phyloP scores from a whole-genome alignment of 2,329 filamentous ascomycete genomes.

The Pleoardoris graminearum region DNA sequence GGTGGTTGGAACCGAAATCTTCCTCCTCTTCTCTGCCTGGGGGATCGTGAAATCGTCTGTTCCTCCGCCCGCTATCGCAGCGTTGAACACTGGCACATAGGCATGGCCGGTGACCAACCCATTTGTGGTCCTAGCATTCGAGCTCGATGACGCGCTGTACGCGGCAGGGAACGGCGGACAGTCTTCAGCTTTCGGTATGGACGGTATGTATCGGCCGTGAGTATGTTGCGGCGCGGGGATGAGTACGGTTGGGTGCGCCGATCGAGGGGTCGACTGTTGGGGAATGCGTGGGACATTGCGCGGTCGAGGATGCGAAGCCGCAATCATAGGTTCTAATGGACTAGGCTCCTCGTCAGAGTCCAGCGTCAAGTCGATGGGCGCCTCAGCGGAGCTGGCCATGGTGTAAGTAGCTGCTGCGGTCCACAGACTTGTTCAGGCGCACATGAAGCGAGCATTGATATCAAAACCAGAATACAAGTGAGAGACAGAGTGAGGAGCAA shows the following conservation, averaged over 20 bases:
- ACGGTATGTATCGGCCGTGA: not conserved
- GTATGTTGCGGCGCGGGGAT: not conserved
- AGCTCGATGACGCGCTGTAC: not conserved
- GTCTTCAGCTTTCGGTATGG: not conserved
- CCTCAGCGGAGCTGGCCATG: not conserved
- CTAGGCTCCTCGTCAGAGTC: not conserved
- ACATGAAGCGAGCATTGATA: not conserved
- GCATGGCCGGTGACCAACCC: conserved; percentile 1
- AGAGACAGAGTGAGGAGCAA: not conserved
- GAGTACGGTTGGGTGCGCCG: not conserved
- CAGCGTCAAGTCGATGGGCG: not conserved
- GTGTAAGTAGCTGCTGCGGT: not conserved
- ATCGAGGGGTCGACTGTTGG: not conserved
- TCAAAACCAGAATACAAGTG: not conserved
- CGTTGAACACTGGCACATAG: conserved; percentile 5
- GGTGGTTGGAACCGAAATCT: conserved; percentile 9
- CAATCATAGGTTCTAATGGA: not conserved
- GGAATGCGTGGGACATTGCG: not conserved
- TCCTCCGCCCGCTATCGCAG: not conserved
- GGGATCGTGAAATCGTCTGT: not conserved
- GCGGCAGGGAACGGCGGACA: not conserved
- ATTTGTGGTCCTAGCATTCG: not conserved
- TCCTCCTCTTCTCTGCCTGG: conserved; percentile 31
- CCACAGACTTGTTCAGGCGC: not conserved
- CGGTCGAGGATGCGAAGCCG: not conserved